A percentile compares a stretch with the other conserved stretches of the same genome.
phyloP scores from a whole-genome alignment of 352 stramenopile species.

The Phytopythium delawarense region DNA sequence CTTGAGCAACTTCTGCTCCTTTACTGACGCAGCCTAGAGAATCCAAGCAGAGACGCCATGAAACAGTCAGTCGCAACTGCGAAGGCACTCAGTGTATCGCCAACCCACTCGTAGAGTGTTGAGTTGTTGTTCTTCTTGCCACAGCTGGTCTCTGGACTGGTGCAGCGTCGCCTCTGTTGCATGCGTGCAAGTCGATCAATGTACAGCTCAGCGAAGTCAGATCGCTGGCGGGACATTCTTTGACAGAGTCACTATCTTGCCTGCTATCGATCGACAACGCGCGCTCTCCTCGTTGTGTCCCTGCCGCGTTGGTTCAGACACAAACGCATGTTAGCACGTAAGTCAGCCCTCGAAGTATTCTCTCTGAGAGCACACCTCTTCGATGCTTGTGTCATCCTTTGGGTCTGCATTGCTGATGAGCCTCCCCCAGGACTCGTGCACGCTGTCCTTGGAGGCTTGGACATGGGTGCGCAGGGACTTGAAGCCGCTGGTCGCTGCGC shows the following conservation, averaged over 20 bases:
- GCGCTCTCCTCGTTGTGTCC: background rate
- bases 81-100: background rate
- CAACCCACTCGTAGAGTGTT: conserved; percentile 23
- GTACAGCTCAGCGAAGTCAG: background rate
- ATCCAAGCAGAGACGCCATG: background rate
- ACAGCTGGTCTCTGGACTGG: conserved; percentile 23
- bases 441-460: conserved; percentile 19
- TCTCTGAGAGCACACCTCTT: background rate
- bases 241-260: background rate
- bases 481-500: conserved; percentile 24
- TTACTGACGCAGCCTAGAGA: conserved; percentile 21
- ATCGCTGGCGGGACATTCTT: background rate
- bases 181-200: background rate
- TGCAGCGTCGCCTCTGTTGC: conserved; percentile 1
- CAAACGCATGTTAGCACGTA: background rate
- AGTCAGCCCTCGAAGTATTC: background rate
- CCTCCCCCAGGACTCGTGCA: background rate
- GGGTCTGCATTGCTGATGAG: background rate
- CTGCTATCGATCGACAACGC: background rate
- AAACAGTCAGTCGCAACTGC: background rate
- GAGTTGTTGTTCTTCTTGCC: conserved; percentile 28
- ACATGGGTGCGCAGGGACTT: conserved; percentile 37
- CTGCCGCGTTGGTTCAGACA: background rate
- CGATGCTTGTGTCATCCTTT: conserved; percentile 6
- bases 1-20: conserved; percentile 32